These are phyloP conservation scores for Hypoxylon rubiginosum DNA, from an alignment of 2,329 filamentous ascomycete genomes.

Conservation along the genomic window DNA sequence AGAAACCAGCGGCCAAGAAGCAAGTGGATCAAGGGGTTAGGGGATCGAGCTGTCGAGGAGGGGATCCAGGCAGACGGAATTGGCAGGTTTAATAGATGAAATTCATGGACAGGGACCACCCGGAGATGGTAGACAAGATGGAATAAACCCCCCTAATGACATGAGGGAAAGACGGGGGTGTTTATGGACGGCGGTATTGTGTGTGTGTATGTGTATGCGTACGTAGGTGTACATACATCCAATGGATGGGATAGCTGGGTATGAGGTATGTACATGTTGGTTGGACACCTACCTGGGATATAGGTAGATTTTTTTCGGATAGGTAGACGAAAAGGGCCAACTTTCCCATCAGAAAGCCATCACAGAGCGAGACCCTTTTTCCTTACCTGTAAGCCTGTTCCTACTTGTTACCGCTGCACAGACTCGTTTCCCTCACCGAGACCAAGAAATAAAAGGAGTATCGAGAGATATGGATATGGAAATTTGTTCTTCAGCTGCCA, in stretches of 20 bases:
- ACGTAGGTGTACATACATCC: not conserved
- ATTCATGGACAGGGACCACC: not conserved
- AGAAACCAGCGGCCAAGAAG: slow-evolving; percentile 8
- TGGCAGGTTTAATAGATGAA: not conserved
- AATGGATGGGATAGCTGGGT: not conserved
- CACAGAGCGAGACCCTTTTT: too few relatives aligned
- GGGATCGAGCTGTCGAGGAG: not conserved
- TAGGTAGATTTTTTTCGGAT: too few relatives aligned
- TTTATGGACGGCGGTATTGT: not conserved
- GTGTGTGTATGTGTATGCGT: not conserved
- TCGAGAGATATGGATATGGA: not conserved
- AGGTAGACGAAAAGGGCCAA: too few relatives aligned
- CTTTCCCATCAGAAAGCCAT: too few relatives aligned
- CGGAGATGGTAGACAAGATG: slow-evolving; percentile 1
- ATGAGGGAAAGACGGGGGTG: too few relatives aligned
- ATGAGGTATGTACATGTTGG: too few relatives aligned
- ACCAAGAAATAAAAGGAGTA: not conserved
- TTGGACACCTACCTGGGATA: too few relatives aligned
- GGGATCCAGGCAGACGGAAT: not conserved
- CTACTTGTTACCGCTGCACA: not conserved
- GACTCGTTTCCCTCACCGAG: not conserved
- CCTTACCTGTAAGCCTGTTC: too few relatives aligned
- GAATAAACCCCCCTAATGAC: not conserved
- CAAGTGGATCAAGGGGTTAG: slow-evolving; percentile 7
- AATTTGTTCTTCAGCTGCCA: slow-evolving; percentile 10